Percentiles rank a stretch among this genome's conserved stretches.
These are phyloP conservation scores for Xylaria cubensis DNA, from an alignment of 495 filamentous ascomycete genomes.

Conservation along the genomic window DNA sequence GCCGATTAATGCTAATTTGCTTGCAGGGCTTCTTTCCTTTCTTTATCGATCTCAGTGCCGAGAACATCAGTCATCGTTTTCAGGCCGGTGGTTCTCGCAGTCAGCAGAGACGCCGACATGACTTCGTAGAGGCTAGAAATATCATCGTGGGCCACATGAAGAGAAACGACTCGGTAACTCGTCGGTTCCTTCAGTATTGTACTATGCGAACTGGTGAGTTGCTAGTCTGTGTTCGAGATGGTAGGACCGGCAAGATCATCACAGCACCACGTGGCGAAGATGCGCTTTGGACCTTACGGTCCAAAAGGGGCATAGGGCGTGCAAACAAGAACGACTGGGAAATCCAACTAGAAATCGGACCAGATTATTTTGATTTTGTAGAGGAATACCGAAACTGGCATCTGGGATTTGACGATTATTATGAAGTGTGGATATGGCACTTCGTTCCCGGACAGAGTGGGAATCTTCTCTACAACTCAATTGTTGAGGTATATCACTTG, in stretches of 20 bases:
- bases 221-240: slow-evolving; percentile 55
- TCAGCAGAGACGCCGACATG: slow-evolving; percentile 45
- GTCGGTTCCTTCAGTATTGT: slow-evolving; percentile 58
- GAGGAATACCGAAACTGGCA: slow-evolving; percentile 51
- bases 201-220: slow-evolving; percentile 51
- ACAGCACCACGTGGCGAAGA: slow-evolving; percentile 47
- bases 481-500: slow-evolving; percentile 38
- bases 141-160: slow-evolving; percentile 59
- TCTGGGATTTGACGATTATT: slow-evolving; percentile 57
- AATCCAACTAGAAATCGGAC: slow-evolving; percentile 44
- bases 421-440: slow-evolving; percentile 61
- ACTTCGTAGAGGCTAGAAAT: slow-evolving; percentile 53
- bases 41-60: slow-evolving; percentile 42
- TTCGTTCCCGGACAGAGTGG: slow-evolving; percentile 43
- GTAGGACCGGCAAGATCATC: slow-evolving; percentile 55
- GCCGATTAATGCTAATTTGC: slow-evolving; percentile 18
- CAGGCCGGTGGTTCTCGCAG: slow-evolving; percentile 39
- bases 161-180: slow-evolving; percentile 55
- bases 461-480: slow-evolving; percentile 37
- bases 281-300: slow-evolving; percentile 53
- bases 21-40: slow-evolving; percentile 55
- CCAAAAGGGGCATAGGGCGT: slow-evolving; percentile 52
- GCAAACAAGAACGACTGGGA: slow-evolving; percentile 53
- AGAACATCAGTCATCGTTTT: slow-evolving; percentile 40
- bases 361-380: slow-evolving; percentile 49